Evolutionary conservation across 169 alveolate species (phyloP).

Genomic region (Babesia bigemina): DNA sequence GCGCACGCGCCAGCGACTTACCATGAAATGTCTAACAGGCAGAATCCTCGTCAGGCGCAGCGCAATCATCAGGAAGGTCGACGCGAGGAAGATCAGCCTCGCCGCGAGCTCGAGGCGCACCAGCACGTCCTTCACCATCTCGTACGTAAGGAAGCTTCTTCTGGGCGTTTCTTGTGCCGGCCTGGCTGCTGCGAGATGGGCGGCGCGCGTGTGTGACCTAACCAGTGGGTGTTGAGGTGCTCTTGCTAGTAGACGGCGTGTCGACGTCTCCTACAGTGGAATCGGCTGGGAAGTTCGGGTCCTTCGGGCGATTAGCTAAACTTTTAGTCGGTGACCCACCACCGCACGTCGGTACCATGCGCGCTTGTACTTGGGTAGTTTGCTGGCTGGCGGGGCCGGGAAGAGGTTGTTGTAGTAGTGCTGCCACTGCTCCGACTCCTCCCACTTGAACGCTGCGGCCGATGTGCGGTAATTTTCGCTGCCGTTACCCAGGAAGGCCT

Average conservation of each 20-base stretch:
- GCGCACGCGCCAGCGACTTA: neutral
- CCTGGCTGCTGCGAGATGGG: neutral
- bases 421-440: conserved; percentile 48
- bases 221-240: neutral
- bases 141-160: neutral
- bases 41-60: neutral
- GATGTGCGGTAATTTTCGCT: neutral
- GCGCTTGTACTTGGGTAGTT: conserved; percentile 62
- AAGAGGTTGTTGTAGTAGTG: conserved; percentile 51
- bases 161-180: neutral
- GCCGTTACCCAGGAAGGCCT: conserved; percentile 46
- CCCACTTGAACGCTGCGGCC: conserved; percentile 58
- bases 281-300: conserved; percentile 19
- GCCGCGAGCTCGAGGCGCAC: conserved; percentile 20
- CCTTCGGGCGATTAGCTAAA: neutral
- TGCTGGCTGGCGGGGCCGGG: conserved; percentile 60
- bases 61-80: conserved; percentile 1
- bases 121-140: neutral
- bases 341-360: conserved; percentile 61
- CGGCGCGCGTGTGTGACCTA: neutral
- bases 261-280: conserved; percentile 57
- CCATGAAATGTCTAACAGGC: neutral
- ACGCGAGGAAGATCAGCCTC: conserved; percentile 19
- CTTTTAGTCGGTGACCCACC: conserved; percentile 14
- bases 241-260: neutral